Percentiles rank a stretch among this genome's conserved stretches.
These are phyloP conservation scores for Rasamsonia emersonii DNA, from an alignment of 2,329 filamentous ascomycete genomes.

Conservation along the genomic window DNA sequence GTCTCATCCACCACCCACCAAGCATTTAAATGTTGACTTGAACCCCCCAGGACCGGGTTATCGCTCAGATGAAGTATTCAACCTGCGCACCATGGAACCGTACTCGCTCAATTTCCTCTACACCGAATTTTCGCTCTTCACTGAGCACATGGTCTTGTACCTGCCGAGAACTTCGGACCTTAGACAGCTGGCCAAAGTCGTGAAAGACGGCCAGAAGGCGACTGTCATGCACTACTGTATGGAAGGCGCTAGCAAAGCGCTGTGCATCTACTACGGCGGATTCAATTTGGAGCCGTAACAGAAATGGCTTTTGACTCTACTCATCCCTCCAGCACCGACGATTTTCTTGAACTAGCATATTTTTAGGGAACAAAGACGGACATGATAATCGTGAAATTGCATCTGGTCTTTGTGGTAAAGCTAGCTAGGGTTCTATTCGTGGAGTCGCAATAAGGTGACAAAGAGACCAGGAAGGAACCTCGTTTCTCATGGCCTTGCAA, in stretches of 20 bases:
- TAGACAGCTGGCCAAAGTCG: constrained; percentile 59
- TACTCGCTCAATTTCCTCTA: constrained; percentile 63
- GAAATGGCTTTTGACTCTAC: no score
- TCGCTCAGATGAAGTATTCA: constrained; percentile 61
- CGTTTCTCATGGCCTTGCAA: no score
- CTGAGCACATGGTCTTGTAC: constrained; percentile 60
- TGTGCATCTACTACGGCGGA: constrained; percentile 52
- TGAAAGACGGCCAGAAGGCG: constrained; percentile 46
- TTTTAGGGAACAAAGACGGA: no score
- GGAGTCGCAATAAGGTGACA: no score
- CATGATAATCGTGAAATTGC: no score
- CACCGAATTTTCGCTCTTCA: constrained; percentile 47
- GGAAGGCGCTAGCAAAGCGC: constrained; percentile 73
- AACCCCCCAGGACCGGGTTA: constrained; percentile 50
- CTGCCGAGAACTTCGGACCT: constrained; percentile 79
- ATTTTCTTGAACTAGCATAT: no score
- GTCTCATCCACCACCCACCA: constrained; percentile 10
- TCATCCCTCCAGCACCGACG: background rate
- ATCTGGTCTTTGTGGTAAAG: no score
- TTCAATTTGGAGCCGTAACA: constrained; percentile 38
- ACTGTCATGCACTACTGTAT: constrained; percentile 87
- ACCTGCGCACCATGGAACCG: constrained; percentile 78
- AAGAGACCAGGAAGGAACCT: no score
- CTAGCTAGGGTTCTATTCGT: no score
- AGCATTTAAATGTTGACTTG: constrained; percentile 6